These are phyloP conservation scores for Phytophthora sp. DNA, from an alignment of 352 stramenopile genomes.

Conservation along the genomic window DNA sequence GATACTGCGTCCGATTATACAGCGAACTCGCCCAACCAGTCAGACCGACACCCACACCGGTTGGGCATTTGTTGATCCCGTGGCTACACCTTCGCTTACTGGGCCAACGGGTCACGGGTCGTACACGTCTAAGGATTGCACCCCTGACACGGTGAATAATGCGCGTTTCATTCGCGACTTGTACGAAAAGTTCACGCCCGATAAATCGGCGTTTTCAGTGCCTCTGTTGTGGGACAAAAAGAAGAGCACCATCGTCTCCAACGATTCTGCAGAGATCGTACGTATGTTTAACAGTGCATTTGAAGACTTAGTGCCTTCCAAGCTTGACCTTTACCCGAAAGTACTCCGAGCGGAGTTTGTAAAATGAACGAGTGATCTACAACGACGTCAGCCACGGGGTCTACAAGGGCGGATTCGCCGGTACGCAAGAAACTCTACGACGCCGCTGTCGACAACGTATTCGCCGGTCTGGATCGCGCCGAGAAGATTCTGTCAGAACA, in stretches of 20 bases:
- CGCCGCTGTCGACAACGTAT: slow-evolving; percentile 84
- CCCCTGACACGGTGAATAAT: slow-evolving; percentile 66
- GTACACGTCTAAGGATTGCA: slow-evolving; percentile 41
- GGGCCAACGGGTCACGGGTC: slow-evolving; percentile 35
- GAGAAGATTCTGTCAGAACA: slow-evolving; percentile 74
- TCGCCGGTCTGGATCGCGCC: slow-evolving; percentile 76
- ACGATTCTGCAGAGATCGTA: slow-evolving; percentile 95
- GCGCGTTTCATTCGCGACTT: slow-evolving; percentile 82
- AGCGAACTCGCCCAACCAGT: slow-evolving; percentile 66
- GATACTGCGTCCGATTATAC: slow-evolving; percentile 70
- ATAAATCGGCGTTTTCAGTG: slow-evolving; percentile 89
- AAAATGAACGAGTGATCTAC: slow-evolving; percentile 92
- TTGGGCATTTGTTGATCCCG: slow-evolving; percentile 85
- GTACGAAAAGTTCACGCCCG: slow-evolving; percentile 73
- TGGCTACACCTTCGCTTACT: slow-evolving; percentile 36
- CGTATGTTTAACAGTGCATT: slow-evolving; percentile 95
- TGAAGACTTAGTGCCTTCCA: slow-evolving; percentile 70
- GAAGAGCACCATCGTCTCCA: slow-evolving; percentile 93
- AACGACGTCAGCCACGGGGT: slow-evolving; percentile 91
- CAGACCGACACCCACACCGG: slow-evolving; percentile 76
- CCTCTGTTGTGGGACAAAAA: slow-evolving; percentile 96
- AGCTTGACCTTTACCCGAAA: slow-evolving; percentile 89
- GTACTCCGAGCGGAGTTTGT: slow-evolving; percentile 74
- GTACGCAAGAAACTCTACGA: slow-evolving; percentile 85
- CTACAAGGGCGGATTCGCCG: slow-evolving; percentile 74